Evolutionary conservation across 2,329 filamentous ascomycete species (phyloP).

Genomic region (Ampelomyces quisqualis): DNA sequence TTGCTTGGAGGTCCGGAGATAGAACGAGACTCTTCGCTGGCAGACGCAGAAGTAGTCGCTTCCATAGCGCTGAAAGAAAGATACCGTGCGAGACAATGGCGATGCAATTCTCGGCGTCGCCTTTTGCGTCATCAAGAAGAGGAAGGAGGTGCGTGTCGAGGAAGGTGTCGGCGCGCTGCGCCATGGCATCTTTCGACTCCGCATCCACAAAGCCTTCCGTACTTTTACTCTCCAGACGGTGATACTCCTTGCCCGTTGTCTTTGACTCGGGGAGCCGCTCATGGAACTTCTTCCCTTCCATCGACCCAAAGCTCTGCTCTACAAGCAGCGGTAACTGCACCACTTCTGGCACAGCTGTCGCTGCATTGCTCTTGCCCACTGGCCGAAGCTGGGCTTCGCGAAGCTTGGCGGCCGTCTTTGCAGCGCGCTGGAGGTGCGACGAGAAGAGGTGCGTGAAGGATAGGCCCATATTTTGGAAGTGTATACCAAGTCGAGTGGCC

Average conservation of each 20-base stretch:
- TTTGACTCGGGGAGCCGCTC: conserved; percentile 43
- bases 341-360: conserved; percentile 20
- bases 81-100: conserved; percentile 82
- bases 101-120: conserved; percentile 47
- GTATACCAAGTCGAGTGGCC: conserved; percentile 66
- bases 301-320: conserved; percentile 73
- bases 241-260: conserved; percentile 43
- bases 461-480: conserved; percentile 65
- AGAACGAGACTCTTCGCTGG: conserved; percentile 49
- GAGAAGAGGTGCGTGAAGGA: conserved; percentile 71
- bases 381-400: conserved; percentile 53
- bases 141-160: conserved; percentile 64
- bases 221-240: conserved; percentile 44
- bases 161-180: conserved; percentile 63
- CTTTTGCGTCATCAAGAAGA: conserved; percentile 46
- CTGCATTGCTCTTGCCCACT: background rate
- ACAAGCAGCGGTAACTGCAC: conserved; percentile 51
- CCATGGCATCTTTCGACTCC: conserved; percentile 70
- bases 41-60: conserved; percentile 60
- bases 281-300: conserved; percentile 64
- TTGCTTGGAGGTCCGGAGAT: conserved; percentile 45
- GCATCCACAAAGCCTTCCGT: conserved; percentile 55
- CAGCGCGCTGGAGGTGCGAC: conserved; percentile 74
- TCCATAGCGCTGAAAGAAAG: conserved; percentile 70
- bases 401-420: conserved; percentile 68